phyloP scores from a whole-genome alignment of 2,329 filamentous ascomycete species.

The Alternaria incomplexa region DNA sequence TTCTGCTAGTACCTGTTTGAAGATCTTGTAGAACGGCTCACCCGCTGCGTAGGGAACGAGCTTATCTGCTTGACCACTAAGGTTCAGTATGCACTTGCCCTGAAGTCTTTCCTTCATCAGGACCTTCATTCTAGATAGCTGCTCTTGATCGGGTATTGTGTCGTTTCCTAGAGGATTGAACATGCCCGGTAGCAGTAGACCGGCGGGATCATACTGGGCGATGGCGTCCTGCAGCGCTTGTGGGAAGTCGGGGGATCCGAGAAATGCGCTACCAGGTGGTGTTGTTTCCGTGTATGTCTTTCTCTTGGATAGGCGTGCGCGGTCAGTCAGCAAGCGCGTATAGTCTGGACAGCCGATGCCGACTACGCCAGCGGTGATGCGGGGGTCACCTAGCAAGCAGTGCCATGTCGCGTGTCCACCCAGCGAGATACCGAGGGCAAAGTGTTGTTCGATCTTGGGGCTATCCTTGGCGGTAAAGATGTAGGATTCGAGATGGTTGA shows the following conservation, averaged over 20 bases:
- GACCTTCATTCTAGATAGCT: slow-evolving; percentile 33
- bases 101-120: slow-evolving; percentile 56
- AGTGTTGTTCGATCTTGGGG: slow-evolving; percentile 64
- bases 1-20: slow-evolving; percentile 64
- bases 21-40: slow-evolving; percentile 65
- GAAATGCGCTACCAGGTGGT: slow-evolving; percentile 66
- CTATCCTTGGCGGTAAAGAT: slow-evolving; percentile 61
- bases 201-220: slow-evolving; percentile 74
- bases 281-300: slow-evolving; percentile 63
- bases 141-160: slow-evolving; percentile 43
- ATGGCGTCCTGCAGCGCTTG: slow-evolving; percentile 68
- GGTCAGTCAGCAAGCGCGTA: slow-evolving; percentile 77
- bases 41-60: slow-evolving; percentile 72
- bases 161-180: slow-evolving; percentile 33
- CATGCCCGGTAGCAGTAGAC: slow-evolving; percentile 64
- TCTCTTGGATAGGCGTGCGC: slow-evolving; percentile 74
- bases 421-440: slow-evolving; percentile 82
- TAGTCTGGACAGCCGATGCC: slow-evolving; percentile 93
- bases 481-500: slow-evolving; percentile 80
- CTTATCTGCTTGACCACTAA: slow-evolving; percentile 70
- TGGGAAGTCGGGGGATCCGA: slow-evolving; percentile 82
- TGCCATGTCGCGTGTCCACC: slow-evolving; percentile 92
- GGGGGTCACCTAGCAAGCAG: slow-evolving; percentile 75
- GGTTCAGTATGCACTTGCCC: slow-evolving; percentile 41
- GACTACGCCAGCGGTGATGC: slow-evolving; percentile 77